Conservation (phyloP, 192 early-diverging fungal species). For the Coemansia sp. region DNA sequence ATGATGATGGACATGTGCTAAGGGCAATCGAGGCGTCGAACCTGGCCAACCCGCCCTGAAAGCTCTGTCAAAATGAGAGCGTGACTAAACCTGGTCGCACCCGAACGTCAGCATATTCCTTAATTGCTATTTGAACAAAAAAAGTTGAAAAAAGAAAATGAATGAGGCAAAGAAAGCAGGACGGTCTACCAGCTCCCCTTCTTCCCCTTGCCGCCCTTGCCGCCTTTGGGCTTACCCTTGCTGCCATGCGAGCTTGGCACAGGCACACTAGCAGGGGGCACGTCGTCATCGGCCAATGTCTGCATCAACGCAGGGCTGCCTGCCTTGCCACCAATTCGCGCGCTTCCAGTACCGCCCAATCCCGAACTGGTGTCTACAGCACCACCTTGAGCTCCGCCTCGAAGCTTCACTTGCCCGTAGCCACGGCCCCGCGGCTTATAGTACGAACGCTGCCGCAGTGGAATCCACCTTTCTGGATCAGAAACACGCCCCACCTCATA, state of each 20-base stretch:
- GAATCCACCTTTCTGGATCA: conserved; percentile 51
- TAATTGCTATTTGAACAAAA: too few relatives aligned
- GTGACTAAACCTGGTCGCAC: neutral
- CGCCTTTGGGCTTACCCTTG: conserved; percentile 23
- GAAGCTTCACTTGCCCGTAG: conserved; percentile 20
- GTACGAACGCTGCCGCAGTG: conserved; percentile 49
- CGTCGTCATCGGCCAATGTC: neutral
- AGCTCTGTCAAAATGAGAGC: neutral
- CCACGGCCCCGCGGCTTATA: conserved; percentile 41
- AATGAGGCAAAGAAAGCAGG: too few relatives aligned
- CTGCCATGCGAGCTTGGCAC: conserved; percentile 2
- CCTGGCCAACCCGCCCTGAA: conserved; percentile 26
- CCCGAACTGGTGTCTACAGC: conserved; percentile 35
- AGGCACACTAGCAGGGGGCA: neutral
- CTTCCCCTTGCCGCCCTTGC: conserved; percentile 28
- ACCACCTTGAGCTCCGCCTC: conserved; percentile 45
- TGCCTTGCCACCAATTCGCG: conserved; percentile 33
- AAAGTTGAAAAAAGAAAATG: too few relatives aligned
- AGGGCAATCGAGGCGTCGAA: conserved; percentile 55
- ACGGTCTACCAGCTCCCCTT: conserved; percentile 20
- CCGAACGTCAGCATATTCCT: neutral
- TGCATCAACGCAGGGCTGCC: too few relatives aligned
- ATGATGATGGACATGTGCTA: conserved; percentile 76
- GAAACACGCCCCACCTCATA: conserved; percentile 28
- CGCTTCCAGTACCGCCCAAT: conserved; percentile 49